Base-by-base conservation (phyloP, 495 filamentous ascomycete species). In the Tirmania nivea region DNA sequence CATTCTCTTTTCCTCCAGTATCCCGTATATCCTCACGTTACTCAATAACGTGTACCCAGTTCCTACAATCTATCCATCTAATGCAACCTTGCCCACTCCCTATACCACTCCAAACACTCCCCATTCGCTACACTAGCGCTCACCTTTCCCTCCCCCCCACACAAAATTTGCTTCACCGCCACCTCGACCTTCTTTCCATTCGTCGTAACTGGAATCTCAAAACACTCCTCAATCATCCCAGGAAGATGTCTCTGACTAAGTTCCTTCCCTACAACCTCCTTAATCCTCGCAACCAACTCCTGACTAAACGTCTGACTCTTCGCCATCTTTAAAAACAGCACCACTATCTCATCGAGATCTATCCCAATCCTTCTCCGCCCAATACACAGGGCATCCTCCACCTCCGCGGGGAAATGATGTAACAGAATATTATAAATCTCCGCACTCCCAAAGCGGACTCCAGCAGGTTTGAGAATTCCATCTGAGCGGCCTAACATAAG, bases 101-200 rank as follows among this genome's bases (percentile, higher is more conserved):
- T 73, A 66, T 89, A 94, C 82, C 84, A 93, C 48, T 81, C 82
- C 59, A 94, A 70, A 61, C 84, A 87, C 57, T 76, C 78, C 1
- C 79, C 76, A 65, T 94, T 94, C 3, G 83, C 84, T 42, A 94
- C 86, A 56, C 82, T 87, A 0, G 87, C 83, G 35, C 80, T 81
- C 10, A 84, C 86, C 69, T 84, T 87, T 53, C 92, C 80, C 52
- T 83, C 78, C 61, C 84, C 73, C 8, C 87, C 87, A 35, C 81
- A 88, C n/a, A 94, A 65, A 42, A 94, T 94, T 70, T 92, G 86
- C 69, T 94, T 94, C 25, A 93, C 86, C 2, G 85, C 83, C 35
- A 88, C 83, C 63, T 94, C 87, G 39, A 94, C 84, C 70, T 94
- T 94, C 71, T 94, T 94, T 45, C 88, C 87, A 62, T 94, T 94